These are phyloP conservation scores for Strigomonas galati DNA, from an alignment of 208 protist species.

Conservation along the genomic window DNA sequence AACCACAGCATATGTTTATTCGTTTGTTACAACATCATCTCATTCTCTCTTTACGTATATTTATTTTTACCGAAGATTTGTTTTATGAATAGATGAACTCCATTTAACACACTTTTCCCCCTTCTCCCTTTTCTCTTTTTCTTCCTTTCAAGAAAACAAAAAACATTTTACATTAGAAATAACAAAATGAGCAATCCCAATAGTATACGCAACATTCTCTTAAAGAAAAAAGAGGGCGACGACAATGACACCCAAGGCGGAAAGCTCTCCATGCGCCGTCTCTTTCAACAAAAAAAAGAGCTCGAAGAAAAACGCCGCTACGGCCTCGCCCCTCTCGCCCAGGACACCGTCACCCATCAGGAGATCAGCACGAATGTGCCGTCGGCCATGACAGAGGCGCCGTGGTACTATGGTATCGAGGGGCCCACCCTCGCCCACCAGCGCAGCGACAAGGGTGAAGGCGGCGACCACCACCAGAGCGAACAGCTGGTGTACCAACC, in stretches of 20 bases:
- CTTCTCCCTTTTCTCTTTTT: no score
- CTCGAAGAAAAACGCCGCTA: constrained; percentile 87
- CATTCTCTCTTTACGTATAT: no score
- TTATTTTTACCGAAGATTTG: no score
- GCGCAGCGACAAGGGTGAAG: constrained; percentile 31
- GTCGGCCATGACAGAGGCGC: constrained; percentile 96
- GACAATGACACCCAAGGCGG: constrained; percentile 6
- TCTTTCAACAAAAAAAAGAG: constrained; percentile 72
- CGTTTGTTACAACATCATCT: no score
- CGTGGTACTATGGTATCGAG: constrained; percentile 91
- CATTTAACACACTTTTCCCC: no score
- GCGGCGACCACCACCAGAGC: constrained; percentile 17
- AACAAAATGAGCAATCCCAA: no score
- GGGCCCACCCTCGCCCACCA: constrained; percentile 92
- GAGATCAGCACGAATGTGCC: constrained; percentile 99
- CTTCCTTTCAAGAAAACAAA: no score
- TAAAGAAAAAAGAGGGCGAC: constrained; percentile 15
- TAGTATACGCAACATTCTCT: no score
- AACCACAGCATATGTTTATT: no score
- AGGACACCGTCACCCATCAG: constrained; percentile 69
- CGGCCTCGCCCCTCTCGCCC: constrained; percentile 74
- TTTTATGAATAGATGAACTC: no score
- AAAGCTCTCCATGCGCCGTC: constrained; percentile 48
- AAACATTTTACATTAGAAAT: no score
- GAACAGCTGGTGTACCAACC: constrained; percentile 21